Base-by-base conservation (phyloP, 345 rosid genomes). In the Populus simonii region DNA sequence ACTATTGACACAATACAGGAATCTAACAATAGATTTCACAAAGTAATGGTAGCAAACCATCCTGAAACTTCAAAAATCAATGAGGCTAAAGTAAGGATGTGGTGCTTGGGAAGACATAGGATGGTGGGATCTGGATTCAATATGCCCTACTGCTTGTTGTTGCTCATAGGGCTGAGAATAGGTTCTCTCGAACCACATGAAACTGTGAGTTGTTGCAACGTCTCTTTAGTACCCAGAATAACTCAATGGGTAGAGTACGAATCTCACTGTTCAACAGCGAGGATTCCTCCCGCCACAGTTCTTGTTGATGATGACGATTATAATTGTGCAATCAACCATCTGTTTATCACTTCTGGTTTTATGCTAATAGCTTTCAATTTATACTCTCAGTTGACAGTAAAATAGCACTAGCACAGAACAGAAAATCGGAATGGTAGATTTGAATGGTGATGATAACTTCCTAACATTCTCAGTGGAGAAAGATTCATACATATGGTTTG, bases 31-130 rank as follows among this genome's bases (percentile, higher is more conserved):
- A 41, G 45, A 41, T 41, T 41, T 41, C 45, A 41, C 45, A 90
- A 70, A 85, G 97, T 90, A 27, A 92, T 94, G 97, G 95, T 91
- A 25, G 98, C 98, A 66, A 93, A 93, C 86, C 97, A 90, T 81
- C 97, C 95, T 1, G 97, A 91, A 82, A 95, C 97, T 17, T 92
- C 97, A n/a, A 94, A 92, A 82, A 90, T 93, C 77, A 94, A 92
- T 22, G 98, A 94, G 86, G 97, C 96, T 45, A 91, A 91, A 84
- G 96, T 51, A 90, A 94, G 81, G 96, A 92, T 23, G 83, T 89
- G 57, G 88, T 94, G 95, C 94, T 89, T 9, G 97, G 97, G 18
- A 94, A 90, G 85, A 85, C 88, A 9, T 87, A 83, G 84, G 85
- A 84, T 82, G 78, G 89, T 0, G 94, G 91, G 85, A 84, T 70